Evolutionary conservation across 2,329 filamentous ascomycete genomes (phyloP).

Genomic region (Graphiopsis chlorocephala): DNA sequence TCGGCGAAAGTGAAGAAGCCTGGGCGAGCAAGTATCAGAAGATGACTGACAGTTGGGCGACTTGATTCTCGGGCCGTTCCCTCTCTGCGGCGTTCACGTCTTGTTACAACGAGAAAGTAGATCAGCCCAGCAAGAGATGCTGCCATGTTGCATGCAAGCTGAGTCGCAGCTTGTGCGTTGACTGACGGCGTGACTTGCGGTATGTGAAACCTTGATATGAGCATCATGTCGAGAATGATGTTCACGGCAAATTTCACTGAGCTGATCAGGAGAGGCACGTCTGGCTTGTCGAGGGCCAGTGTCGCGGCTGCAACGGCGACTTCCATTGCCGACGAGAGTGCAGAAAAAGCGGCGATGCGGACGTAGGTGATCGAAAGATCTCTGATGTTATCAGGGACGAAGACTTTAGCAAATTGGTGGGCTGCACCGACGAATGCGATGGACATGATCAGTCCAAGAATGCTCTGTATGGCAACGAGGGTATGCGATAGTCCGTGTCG

Average conservation of each 20-base stretch:
- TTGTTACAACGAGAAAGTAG: slow-evolving; percentile 57
- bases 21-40: slow-evolving; percentile 55
- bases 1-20: slow-evolving; percentile 61
- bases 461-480: slow-evolving; percentile 51
- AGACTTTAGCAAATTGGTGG: slow-evolving; percentile 54
- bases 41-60: slow-evolving; percentile 42
- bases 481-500: slow-evolving; percentile 63
- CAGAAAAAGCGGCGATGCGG: slow-evolving; percentile 61
- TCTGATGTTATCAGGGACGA: slow-evolving; percentile 61
- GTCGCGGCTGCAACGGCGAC: slow-evolving; percentile 61
- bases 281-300: slow-evolving; percentile 64
- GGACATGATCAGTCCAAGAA: slow-evolving; percentile 59
- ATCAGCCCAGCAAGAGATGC: slow-evolving; percentile 55
- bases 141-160: slow-evolving; percentile 59
- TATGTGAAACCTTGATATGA: slow-evolving; percentile 66
- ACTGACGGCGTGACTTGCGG: slow-evolving; percentile 53
- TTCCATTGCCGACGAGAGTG: slow-evolving; percentile 61
- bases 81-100: slow-evolving; percentile 14
- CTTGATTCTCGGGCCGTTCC: not conserved
- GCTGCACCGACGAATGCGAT: slow-evolving; percentile 57
- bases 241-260: slow-evolving; percentile 63
- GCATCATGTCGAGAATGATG: slow-evolving; percentile 63
- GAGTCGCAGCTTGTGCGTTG: slow-evolving; percentile 63
- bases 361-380: slow-evolving; percentile 61
- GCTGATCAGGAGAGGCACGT: slow-evolving; percentile 66